These are phyloP conservation scores for Vanilla planifolia DNA, from an alignment of 106 monocot genomes.

Conservation along the genomic window DNA sequence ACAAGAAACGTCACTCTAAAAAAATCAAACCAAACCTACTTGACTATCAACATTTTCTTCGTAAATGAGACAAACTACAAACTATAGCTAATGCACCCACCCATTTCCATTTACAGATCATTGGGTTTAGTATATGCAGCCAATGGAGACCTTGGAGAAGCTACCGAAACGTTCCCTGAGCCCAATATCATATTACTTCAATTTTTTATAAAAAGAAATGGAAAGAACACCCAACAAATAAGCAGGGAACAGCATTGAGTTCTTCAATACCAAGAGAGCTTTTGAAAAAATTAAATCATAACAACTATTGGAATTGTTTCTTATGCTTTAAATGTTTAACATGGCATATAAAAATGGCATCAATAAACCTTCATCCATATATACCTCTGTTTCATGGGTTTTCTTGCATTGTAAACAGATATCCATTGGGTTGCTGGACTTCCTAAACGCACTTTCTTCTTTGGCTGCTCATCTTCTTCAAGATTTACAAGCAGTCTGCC, in stretches of 20 bases:
- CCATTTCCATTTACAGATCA: too few relatives aligned
- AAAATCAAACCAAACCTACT: too few relatives aligned
- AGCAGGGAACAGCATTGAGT: background rate
- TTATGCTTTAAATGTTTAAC: background rate
- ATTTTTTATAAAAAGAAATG: background rate
- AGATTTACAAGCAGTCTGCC: slow-evolving; percentile 70
- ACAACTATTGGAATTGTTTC: background rate
- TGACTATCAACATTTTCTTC: too few relatives aligned
- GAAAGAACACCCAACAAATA: background rate
- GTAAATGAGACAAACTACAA: too few relatives aligned
- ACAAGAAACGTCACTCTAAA: too few relatives aligned
- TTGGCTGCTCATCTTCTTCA: slow-evolving; percentile 95
- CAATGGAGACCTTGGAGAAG: too few relatives aligned
- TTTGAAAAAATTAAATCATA: background rate
- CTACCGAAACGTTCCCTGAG: too few relatives aligned
- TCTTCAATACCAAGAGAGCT: background rate
- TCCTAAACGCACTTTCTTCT: slow-evolving; percentile 88
- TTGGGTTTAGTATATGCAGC: too few relatives aligned
- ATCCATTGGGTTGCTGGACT: slow-evolving; percentile 97
- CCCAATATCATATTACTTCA: too few relatives aligned
- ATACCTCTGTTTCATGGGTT: slow-evolving; percentile 98
- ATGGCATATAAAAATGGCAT: background rate
- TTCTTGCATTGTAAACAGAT: slow-evolving; percentile 92
- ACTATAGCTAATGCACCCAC: too few relatives aligned
- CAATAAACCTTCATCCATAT: background rate